Evolutionary conservation across 2,329 filamentous ascomycete genomes (phyloP).

Genomic region (Chrysoporthe deuterocubensis): DNA sequence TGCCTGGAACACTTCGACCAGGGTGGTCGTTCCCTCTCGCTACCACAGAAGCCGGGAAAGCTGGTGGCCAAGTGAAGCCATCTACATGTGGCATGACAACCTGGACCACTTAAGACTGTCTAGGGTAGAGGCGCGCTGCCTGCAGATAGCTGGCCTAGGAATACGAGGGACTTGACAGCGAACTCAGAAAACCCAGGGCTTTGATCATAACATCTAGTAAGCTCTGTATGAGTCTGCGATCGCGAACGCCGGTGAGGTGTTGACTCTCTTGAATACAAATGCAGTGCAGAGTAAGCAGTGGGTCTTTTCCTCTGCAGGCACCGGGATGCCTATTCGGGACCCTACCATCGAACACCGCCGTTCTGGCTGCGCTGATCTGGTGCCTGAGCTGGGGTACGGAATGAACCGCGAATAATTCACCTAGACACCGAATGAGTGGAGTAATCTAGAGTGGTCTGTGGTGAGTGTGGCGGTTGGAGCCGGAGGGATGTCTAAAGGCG

Average conservation of each 20-base stretch:
- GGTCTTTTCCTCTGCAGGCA: not conserved
- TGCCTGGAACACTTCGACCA: too few relatives aligned
- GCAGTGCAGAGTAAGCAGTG: not conserved
- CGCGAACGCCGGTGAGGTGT: not conserved
- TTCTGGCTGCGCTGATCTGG: not conserved
- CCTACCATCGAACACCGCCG: not conserved
- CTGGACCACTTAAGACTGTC: not conserved
- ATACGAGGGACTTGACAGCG: not conserved
- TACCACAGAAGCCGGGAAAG: not conserved
- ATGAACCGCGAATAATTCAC: not conserved
- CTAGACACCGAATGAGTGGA: not conserved
- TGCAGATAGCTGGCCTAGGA: not conserved
- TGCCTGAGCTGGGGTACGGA: not conserved
- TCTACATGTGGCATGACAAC: not conserved
- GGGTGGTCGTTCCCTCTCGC: too few relatives aligned
- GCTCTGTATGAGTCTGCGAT: not conserved
- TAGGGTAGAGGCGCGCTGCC: not conserved
- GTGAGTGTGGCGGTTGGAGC: not conserved
- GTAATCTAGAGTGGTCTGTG: not conserved
- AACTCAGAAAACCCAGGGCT: not conserved
- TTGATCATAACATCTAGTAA: not conserved
- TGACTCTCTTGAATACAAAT: constrained; percentile 11
- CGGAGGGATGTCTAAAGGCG: constrained; percentile 5
- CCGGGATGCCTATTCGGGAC: not conserved
- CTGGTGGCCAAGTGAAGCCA: constrained; percentile 4